Base-by-base conservation (phyloP, 495 filamentous ascomycete genomes). In the Parmelia sp. region DNA sequence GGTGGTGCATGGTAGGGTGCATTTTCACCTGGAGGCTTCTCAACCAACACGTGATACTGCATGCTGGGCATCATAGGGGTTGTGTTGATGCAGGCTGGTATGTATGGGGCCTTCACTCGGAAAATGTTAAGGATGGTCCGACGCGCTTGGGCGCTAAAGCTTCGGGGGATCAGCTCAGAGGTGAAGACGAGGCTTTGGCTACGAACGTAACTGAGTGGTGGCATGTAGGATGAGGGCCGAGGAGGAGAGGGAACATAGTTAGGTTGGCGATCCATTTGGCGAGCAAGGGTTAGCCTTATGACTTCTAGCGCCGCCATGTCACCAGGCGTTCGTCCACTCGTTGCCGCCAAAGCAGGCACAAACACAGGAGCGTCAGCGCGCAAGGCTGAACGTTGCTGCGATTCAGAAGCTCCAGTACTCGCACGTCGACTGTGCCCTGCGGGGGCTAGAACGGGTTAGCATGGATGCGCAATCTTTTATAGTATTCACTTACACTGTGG, bases 131-230 rank as follows among this genome's bases (percentile, higher is more conserved):
- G 55, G 23, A 66, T 23, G 1, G 27, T 37, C 39, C 27, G 35
- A 23, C 63, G 63, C 44, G 66, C 66, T 29, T 44, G 29, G 12
- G 15, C 40, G 31, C 36, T 11, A 49, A 66, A 66, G 37, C 27
- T 60, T 39, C 45, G 63, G 25, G 67, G 67, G 21, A 63, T 17
- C 5, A 66, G 25, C 42, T 69, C 63, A 29, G 63, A 66, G 11
- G 56, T 59, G 21, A 62, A 66, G 47, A 65, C 35, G 4, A 63
- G 21, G 3, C 25, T 11, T 9, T 25, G 36, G 14, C 29, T 33
- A 9, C 51, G 25, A 57, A 33, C 8, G 39, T 56, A 33, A 33
- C 51, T 55, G 29, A 55, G 6, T 6, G 51, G 51, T 55, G 51
- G 51, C 29, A 55, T 27, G 4, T 55, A 55, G 29, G 51, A 55